These are phyloP conservation scores for Pichia rugopelliculosa DNA, from an alignment of 805 yeast species.

Conservation along the genomic window DNA sequence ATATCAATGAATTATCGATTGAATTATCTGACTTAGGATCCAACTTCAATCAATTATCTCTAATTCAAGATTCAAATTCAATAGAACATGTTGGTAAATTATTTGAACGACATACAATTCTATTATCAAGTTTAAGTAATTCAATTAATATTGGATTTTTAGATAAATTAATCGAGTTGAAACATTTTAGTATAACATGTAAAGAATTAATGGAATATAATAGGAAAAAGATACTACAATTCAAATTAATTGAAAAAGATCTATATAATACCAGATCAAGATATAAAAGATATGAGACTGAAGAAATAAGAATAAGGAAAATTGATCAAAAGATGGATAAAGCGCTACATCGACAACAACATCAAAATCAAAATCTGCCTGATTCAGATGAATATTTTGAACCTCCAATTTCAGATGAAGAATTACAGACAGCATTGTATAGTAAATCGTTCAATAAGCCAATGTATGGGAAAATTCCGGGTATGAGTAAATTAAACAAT, in stretches of 20 bases:
- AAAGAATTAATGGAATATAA: conserved; percentile 29
- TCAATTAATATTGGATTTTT: conserved; percentile 25
- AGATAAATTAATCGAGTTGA: conserved; percentile 29
- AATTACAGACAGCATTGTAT: conserved; percentile 26
- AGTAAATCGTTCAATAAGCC: conserved; percentile 21
- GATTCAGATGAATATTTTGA: conserved; percentile 13
- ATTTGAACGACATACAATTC: conserved; percentile 62
- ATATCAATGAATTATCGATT: conserved; percentile 37
- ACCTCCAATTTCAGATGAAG: conserved; percentile 27
- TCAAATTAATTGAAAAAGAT: conserved; percentile 22
- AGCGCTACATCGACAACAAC: conserved; percentile 9
- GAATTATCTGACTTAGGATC: conserved; percentile 50
- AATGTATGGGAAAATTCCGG: conserved; percentile 29
- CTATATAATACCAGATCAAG: conserved; percentile 20
- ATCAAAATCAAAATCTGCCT: conserved; percentile 10
- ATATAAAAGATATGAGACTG: conserved; percentile 22
- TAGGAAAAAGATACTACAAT: conserved; percentile 28
- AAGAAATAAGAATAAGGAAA: conserved; percentile 26
- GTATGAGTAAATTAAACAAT: conserved; percentile 28
- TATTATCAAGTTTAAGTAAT: conserved; percentile 34
- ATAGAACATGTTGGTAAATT: conserved; percentile 83
- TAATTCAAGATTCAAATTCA: conserved; percentile 33
- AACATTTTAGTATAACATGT: conserved; percentile 25
- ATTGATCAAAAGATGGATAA: conserved; percentile 26
- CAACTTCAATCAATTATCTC: conserved; percentile 44